Percentiles rank a stretch among this genome's conserved stretches.
phyloP scores from a whole-genome alignment of 805 yeast species.

The Clavispora asparagi region DNA sequence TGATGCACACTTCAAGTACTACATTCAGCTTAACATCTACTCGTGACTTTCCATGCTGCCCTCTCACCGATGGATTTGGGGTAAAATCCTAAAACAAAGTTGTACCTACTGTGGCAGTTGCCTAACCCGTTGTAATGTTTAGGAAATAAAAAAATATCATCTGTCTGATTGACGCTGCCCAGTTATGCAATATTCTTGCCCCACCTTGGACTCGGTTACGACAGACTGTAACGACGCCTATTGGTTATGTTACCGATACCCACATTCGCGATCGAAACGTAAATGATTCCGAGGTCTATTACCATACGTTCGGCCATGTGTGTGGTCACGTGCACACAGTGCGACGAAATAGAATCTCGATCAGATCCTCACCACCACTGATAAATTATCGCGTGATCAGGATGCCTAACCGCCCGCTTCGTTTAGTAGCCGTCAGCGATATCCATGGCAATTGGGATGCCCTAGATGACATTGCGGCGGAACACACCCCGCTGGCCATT shows the following conservation, averaged over 20 bases:
- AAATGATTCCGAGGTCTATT: neutral
- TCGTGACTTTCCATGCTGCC: no score
- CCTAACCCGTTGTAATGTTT: no score
- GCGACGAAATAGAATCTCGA: neutral
- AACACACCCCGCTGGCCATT: constrained; percentile 15
- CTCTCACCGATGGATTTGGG: no score
- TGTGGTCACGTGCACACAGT: neutral
- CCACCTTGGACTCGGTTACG: no score
- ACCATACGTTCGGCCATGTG: neutral
- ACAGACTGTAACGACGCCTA: no score
- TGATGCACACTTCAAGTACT: no score
- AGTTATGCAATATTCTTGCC: no score
- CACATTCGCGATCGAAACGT: neutral
- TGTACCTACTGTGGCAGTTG: no score
- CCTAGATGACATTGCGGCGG: neutral
- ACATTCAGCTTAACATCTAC: no score
- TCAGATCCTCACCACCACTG: neutral
- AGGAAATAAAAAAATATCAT: no score
- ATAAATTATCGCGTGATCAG: neutral
- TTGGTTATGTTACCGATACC: neutral
- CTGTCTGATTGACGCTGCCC: no score
- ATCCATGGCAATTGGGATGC: constrained; percentile 5
- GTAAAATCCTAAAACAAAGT: no score
- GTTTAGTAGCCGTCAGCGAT: constrained; percentile 2
- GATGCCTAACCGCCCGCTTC: neutral